These are phyloP conservation scores for Yamadazyma pseudoaaseri DNA, from an alignment of 1,139 yeast genomes.

Conservation along the genomic window DNA sequence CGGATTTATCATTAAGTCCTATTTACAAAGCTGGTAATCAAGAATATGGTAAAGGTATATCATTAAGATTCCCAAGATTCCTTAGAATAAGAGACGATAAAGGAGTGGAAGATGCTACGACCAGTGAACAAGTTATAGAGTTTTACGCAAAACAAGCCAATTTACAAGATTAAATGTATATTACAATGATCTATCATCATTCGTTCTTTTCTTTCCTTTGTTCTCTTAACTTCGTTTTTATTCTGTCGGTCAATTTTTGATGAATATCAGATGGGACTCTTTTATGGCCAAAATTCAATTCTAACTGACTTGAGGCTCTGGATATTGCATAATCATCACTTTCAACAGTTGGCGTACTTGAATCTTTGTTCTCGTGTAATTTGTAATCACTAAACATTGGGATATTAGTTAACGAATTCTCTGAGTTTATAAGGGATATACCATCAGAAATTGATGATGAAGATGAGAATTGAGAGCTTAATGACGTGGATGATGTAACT, in stretches of 20 bases:
- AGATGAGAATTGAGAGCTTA: conserved; percentile 19
- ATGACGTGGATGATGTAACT: conserved; percentile 21
- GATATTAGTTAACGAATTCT: conserved; percentile 52
- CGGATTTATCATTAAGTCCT: conserved; percentile 91
- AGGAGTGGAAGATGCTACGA: conserved; percentile 83
- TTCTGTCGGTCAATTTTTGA: conserved; percentile 30
- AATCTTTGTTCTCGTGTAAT: conserved; percentile 30
- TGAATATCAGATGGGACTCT: conserved; percentile 12
- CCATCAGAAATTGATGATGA: conserved; percentile 50
- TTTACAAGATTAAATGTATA: conserved; percentile 13
- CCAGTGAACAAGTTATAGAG: conserved; percentile 86
- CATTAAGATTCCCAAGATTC: conserved; percentile 89
- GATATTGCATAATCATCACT: conserved; percentile 15
- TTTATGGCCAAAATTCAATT: conserved; percentile 29
- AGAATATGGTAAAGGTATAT: conserved; percentile 81
- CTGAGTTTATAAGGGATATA: conserved; percentile 52
- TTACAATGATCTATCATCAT: conserved; percentile 3
- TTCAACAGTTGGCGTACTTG: conserved; percentile 13
- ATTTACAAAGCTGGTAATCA: conserved; percentile 84
- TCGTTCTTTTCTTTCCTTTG: conserved; percentile 20
- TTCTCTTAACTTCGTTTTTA: conserved; percentile 35
- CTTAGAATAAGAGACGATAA: conserved; percentile 86
- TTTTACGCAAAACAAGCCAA: conserved; percentile 77
- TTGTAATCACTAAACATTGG: conserved; percentile 53
- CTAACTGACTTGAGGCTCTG: conserved; percentile 29